These are phyloP conservation scores for Penicillium fimorum DNA, from an alignment of 495 filamentous ascomycete species.

Conservation along the genomic window DNA sequence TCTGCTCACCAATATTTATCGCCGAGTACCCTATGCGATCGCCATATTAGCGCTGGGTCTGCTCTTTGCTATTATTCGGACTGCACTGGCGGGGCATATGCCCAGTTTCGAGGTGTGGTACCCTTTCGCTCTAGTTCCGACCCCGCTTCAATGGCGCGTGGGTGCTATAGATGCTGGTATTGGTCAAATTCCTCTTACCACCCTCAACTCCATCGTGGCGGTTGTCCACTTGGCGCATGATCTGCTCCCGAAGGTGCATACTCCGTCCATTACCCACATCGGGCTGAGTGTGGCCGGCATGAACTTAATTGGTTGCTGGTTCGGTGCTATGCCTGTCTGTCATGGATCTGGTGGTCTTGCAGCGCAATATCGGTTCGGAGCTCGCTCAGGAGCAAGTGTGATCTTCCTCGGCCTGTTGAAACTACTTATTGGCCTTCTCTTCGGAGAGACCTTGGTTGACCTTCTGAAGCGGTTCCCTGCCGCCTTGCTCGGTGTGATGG, in stretches of 20 bases:
- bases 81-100: constrained; percentile 32
- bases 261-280: constrained; percentile 67
- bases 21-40: constrained; percentile 72
- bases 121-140: constrained; percentile 45
- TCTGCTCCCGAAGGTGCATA: constrained; percentile 64
- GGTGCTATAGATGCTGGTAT: constrained; percentile 62
- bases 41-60: constrained; percentile 65
- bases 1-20: constrained; percentile 57
- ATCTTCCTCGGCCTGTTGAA: constrained; percentile 78
- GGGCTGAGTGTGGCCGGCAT: constrained; percentile 77
- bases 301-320: constrained; percentile 85
- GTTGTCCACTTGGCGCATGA: constrained; percentile 71
- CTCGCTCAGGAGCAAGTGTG: constrained; percentile 78
- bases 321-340: constrained; percentile 93
- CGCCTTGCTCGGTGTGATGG: constrained; percentile 78
- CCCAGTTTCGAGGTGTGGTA: constrained; percentile 53
- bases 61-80: constrained; percentile 50
- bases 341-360: constrained; percentile 91
- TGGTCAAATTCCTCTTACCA: constrained; percentile 85
- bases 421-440: constrained; percentile 68
- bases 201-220: constrained; percentile 87
- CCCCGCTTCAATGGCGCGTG: constrained; percentile 41
- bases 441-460: constrained; percentile 65
- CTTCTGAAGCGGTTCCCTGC: constrained; percentile 69
- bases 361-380: constrained; percentile 86